These are phyloP conservation scores for Diaporthe citriasiana DNA, from an alignment of 2,329 filamentous ascomycete genomes.

Conservation along the genomic window DNA sequence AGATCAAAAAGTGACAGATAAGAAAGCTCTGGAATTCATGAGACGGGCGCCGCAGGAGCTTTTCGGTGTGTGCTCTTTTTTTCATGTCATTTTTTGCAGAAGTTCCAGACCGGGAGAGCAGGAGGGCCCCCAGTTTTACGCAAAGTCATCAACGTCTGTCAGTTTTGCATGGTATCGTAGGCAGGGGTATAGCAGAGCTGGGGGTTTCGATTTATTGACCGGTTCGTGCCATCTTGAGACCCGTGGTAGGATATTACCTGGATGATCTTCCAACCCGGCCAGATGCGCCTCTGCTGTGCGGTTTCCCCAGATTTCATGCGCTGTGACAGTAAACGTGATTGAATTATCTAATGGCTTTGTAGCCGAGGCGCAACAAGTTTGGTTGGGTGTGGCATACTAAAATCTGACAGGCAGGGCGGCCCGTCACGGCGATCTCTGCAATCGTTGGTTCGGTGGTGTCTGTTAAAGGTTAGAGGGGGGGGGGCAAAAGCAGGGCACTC, in stretches of 20 bases:
- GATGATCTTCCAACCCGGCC: constrained; percentile 10
- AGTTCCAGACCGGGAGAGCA: neutral
- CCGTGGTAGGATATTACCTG: neutral
- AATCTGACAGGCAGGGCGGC: constrained; percentile 28
- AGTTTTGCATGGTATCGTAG: constrained; percentile 1
- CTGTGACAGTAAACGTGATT: constrained; percentile 17
- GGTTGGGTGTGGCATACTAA: constrained; percentile 28
- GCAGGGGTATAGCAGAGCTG: neutral
- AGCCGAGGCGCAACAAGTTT: constrained; percentile 5
- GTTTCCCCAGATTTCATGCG: constrained; percentile 27
- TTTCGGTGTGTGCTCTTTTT: neutral
- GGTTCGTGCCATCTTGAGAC: constrained; percentile 23
- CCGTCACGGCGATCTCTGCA: constrained; percentile 7
- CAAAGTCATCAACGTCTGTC: neutral
- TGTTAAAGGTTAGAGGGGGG: neutral
- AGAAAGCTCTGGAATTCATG: neutral
- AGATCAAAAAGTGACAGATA: constrained; percentile 12
- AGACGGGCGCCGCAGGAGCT: neutral
- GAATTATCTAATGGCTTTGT: constrained; percentile 12
- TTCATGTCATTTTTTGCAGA: neutral
- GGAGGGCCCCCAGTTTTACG: neutral
- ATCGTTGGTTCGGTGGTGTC: neutral
- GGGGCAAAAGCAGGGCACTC: constrained; percentile 3
- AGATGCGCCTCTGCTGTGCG: neutral
- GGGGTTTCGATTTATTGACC: constrained; percentile 21